Conservation (phyloP, 2,329 filamentous ascomycete genomes). For the Microdochium trichocladiopsis region DNA sequence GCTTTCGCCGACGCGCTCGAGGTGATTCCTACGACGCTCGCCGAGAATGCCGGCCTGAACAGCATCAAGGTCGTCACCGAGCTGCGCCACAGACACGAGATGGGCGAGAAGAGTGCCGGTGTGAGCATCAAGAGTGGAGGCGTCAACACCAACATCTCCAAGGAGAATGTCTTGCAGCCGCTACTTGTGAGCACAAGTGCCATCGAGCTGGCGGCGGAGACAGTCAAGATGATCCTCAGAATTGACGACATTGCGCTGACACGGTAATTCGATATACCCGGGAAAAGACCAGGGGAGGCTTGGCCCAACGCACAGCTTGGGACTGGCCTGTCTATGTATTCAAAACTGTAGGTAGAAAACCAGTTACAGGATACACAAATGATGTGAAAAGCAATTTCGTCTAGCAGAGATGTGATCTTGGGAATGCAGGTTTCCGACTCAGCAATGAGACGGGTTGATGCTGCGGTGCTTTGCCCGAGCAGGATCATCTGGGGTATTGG, state of each 20-base stretch:
- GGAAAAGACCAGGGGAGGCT: not conserved
- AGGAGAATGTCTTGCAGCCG: constrained; percentile 95
- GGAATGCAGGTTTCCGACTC: too few relatives aligned
- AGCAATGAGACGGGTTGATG: too few relatives aligned
- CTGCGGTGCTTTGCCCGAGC: too few relatives aligned
- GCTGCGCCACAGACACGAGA: constrained; percentile 85
- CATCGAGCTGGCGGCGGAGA: constrained; percentile 94
- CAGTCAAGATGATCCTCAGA: constrained; percentile 85
- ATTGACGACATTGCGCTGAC: constrained; percentile 62
- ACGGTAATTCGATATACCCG: constrained; percentile 32
- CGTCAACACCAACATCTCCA: constrained; percentile 92
- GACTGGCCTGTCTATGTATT: not conserved
- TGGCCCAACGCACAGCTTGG: not conserved
- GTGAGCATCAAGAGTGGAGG: constrained; percentile 98
- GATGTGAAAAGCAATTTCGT: not conserved
- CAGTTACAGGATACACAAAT: not conserved
- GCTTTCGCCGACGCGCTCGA: constrained; percentile 97
- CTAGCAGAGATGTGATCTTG: too few relatives aligned
- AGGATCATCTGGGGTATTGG: too few relatives aligned
- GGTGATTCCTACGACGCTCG: constrained; percentile 91
- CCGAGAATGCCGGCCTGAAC: constrained; percentile 95
- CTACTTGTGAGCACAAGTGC: constrained; percentile 95
- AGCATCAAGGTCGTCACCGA: constrained; percentile 99
- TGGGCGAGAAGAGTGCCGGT: constrained; percentile 91
- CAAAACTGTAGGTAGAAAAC: not conserved